Base-by-base conservation (phyloP, 2,329 filamentous ascomycete genomes). In the Ceratocystis diversiconidia region DNA sequence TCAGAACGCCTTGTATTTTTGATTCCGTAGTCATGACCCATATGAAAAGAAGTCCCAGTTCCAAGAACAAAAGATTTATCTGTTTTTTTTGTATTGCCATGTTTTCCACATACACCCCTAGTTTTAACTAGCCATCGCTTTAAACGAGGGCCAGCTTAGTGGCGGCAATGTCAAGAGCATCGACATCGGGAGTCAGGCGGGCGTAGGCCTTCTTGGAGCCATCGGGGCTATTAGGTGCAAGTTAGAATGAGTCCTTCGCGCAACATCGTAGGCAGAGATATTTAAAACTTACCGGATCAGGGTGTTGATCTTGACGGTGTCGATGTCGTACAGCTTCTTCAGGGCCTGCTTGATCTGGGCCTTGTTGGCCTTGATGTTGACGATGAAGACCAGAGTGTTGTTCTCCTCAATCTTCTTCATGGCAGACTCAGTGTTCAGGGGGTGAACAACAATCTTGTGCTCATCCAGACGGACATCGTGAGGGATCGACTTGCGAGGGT, bases 341-440 rank as follows among this genome's bases (percentile, higher is more conserved):
- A 99, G 83, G 70, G 92, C 89, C 74, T 86, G 83, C 86, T 96
- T 96, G 83, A 99, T 99, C 84, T 99, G 94, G 77, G 91, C 87
- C 90, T 99, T 99, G 87, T 99, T 99, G 79, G 92, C 87, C 88
- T 95, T 95, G 79, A 92, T 82, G 73, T 96, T 89, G 76, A 95
- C 90, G 73, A 96, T 95, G 85, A 96, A 96, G 77, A 95, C 90
- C 64, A 99, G 86, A 72, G 94, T 99, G 86, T 99, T 99, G 87
- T 99, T 92, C 88, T 99, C 94, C 85, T 99, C 94, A 74, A 99
- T 96, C 89, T 96, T 96, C 90, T 99, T 99, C 92, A 99, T 97
- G 75, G 95, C 94, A 76, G 88, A 94, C 88, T 99, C 94, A 69
- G 94, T 99, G 88, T 99, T 99, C 76, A 99, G 85, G 72, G 94